Base-by-base conservation (phyloP, 2,329 filamentous ascomycete species). In the Cladophialophora bantiana region DNA sequence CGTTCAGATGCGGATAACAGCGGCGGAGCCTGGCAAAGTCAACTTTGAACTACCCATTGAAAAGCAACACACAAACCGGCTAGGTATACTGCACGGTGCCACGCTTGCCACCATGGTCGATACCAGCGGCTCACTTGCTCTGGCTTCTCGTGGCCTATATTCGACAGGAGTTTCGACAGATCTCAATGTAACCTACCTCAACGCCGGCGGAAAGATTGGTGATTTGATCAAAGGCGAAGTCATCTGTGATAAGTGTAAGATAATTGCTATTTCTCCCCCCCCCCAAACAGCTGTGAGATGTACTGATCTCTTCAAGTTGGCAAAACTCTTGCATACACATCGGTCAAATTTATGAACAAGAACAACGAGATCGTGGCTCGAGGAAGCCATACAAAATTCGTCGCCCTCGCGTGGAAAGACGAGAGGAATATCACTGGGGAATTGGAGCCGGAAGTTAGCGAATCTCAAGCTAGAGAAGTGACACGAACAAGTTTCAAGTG, bases 111-210 rank as follows among this genome's bases (percentile, higher is more conserved):
- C 85, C 74, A 84, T 85, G 83, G 87, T 89, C 55, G 88, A 90
- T 71, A 84, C 90, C 0, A 88, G 88, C 4, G 88, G 88, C 26
- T 89, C 86, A 15, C 78, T 90, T 9, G 88, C 88, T 7, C 86
- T 90, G 48, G 88, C 88, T 6, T 90, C 88, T 0, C 80, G 84
- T 38, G 88, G 88, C 0, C 80, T 90, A 1, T 90, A 86, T 73
- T 83, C 87, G 20, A 90, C 88, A 0, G 88, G 88, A 7, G 88
- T 90, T 1, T 89, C 86, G 1, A 90, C 88, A 3, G 88, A 90
- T 76, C 75, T 90, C 9, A 89, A 85, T 70, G 85, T 90, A 3
- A 90, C 88, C 1, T 90, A 89, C 72, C 78, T 90, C 13, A 85
- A 81, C 59, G 86, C 86, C 1, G 88, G 88, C 7, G 88, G 88